Base-by-base conservation (phyloP, 139 green algal genomes). In the Chlorella sp. region DNA sequence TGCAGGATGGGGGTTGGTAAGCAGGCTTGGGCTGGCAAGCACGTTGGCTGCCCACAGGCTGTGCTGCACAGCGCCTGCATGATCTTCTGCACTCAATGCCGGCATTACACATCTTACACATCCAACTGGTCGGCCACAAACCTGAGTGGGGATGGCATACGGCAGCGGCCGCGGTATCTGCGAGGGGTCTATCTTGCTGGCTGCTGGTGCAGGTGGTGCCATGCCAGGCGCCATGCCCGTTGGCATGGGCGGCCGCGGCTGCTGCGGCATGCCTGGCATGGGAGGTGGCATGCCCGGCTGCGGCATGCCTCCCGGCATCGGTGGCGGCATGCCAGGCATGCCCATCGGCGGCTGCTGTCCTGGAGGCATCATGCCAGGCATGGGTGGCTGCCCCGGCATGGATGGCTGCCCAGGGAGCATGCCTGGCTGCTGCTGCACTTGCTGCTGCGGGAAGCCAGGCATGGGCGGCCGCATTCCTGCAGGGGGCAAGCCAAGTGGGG, bases 151-250 rank as follows among this genome's bases (percentile, higher is more conserved):
- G 36, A 82, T 73, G 23, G 76, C 76, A 23, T 82, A 82, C 4
- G 86, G 57, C 55, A 56, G 55, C 0, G 95, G 95, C 9, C 96
- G 89, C 0, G 96, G 96, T 55, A 98, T 98, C 87, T 96, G 93
- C 17, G 86, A 81, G 17, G 96, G 96, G 81, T 98, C 95, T 65
- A 98, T 98, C 70, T 86, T 86, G 81, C 26, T 80, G 34, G 62
- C 21, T 11, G 47, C 34, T 11, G 36, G 73, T 28, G 64, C 55
- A 2, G 41, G 1, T 36, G 82, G 82, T 23, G n/a, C 28, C 78
- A 63, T 72, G 18, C 78, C 78, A 26, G 60, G 74, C 30, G 74
- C 30, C 74, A 80, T 80, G 51, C 51, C 51, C 2, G 74, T 44
- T 18, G 74, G 78, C 78, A 84, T 75, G 20, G 78, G 78, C 13